Base-by-base conservation (phyloP, 2,329 filamentous ascomycete genomes). In the Cercospora nicotianae region DNA sequence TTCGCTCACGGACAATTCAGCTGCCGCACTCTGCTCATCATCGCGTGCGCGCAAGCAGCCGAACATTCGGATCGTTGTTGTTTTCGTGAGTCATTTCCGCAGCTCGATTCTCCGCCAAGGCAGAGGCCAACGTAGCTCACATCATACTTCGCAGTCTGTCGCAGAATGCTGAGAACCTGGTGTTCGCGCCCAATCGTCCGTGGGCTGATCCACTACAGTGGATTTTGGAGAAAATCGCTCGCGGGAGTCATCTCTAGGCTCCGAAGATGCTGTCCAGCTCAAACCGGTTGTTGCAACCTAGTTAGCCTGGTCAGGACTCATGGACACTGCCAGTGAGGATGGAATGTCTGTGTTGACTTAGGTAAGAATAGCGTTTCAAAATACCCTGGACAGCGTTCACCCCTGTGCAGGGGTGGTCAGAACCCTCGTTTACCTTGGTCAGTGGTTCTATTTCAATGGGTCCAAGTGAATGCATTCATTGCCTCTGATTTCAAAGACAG, bases 291-390 rank as follows among this genome's bases (percentile, higher is more conserved):
- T 63, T 31, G 33, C 61, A 55, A 55, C 59, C 59, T 61, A 61
- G 26, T 42, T 42, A 42, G 39, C 36, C 33, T 48, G 31, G 59
- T 31, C 33, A 33, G 58, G 28, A 60, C 18, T 60, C 58, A 60
- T 53, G 48, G 26, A 26, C 48, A 33, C 53, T 58, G 53, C 53
- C 53, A 18, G 53, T 58, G 53, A 28, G 23, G 26, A 33, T 8
- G n/a, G 53, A 30, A 30, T 28, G 48, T 18, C 23, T 33, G 53
- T 31, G 53, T 39, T 51, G 66, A 57, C 45, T 63, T 60, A 48
- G 59, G 62, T 63, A 65, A 68, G 66, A 68, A 68, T 68, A 68
- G 66, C 58, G 23, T 58, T 61, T 59, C 57, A 53, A 36, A 65
- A 62, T 65, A 48, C 64, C 66, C 66, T 55, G 45, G 31, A 61